Base-by-base conservation (phyloP, 257 asterid species). In the Nemophila menziesii region DNA sequence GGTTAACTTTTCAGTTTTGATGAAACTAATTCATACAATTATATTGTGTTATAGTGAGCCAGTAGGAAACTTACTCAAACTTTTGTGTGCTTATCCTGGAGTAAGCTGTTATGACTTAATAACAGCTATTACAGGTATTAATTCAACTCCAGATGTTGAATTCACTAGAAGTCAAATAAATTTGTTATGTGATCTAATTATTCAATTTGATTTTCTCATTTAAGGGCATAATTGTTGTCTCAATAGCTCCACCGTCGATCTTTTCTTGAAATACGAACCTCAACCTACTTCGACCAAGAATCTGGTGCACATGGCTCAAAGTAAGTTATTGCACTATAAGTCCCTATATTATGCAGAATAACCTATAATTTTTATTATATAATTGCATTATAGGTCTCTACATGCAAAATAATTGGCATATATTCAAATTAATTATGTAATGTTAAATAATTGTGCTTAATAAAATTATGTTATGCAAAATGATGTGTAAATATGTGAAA, bases 221-320 rank as follows among this genome's bases (percentile, higher is more conserved):
- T 8, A 21, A 82, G 97, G 97, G 13, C 75, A 56, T 41, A 87
- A 87, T 10, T 87, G 97, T 7, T 87, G 97, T 57, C 71, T 87
- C 33, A 83, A 78, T 42, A 18, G 67, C 27, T 87, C 97, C 2
- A 75, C 82, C 0, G 67, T 80, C 0, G 75, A 80, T 3, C 13
- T 65, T 16, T 80, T 75, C 48, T 61, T 80, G 65, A 57, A 59
- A 60, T 61, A 83, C 22, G 95, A 78, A 53, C 95, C 92, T 20
- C 97, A 87, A 24, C 54, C 97, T 2, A 83, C 97, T 34, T 60
- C 95, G 0, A 80, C 92, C 0, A 87, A 78, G 69, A 83, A 87
- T 66, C 64, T 78, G 22, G 72, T 83, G 44, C 97, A 87, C 43
- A 20, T 87, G 74, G 78, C 95, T 60, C 95, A 87, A 44, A 78